Conservation (phyloP, 495 filamentous ascomycete genomes). For the Hypoxylon lienhwacheense region DNA sequence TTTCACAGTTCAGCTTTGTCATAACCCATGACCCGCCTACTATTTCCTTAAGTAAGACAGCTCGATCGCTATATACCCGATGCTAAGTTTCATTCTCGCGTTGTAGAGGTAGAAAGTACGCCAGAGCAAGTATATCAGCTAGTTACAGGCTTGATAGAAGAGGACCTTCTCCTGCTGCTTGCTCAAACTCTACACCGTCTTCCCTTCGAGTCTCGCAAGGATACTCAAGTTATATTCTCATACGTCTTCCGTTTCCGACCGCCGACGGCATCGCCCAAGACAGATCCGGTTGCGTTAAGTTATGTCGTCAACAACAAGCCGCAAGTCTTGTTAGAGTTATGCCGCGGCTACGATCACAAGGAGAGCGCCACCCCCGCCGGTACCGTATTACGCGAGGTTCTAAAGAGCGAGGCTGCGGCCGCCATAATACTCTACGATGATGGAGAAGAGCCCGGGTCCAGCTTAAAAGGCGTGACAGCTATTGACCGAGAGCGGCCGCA, state of each 20-base stretch:
- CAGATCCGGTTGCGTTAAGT: conserved; percentile 78
- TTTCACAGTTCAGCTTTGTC: conserved; percentile 3
- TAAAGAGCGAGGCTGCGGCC: conserved; percentile 88
- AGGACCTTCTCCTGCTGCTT: conserved; percentile 83
- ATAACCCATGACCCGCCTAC: conserved; percentile 6
- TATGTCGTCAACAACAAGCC: conserved; percentile 83
- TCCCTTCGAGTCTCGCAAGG: conserved; percentile 92
- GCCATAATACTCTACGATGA: conserved; percentile 92
- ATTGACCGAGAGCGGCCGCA: conserved; percentile 69
- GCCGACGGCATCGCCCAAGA: conserved; percentile 55
- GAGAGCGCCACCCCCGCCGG: conserved; percentile 94
- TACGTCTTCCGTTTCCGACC: conserved; percentile 82
- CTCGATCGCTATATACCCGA: neutral
- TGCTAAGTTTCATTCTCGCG: conserved; percentile 9
- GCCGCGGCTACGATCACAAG: conserved; percentile 82
- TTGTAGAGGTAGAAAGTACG: conserved; percentile 75
- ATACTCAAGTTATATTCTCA: conserved; percentile 86
- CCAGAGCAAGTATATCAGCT: conserved; percentile 84
- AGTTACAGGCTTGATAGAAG: conserved; percentile 76
- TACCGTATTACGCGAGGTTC: conserved; percentile 82
- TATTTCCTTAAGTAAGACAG: neutral
- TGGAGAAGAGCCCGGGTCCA: conserved; percentile 59
- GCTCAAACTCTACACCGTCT: conserved; percentile 76
- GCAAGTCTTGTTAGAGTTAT: conserved; percentile 83
- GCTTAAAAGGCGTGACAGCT: conserved; percentile 58